These are phyloP conservation scores for Microdochium trichocladiopsis DNA, from an alignment of 2,329 filamentous ascomycete species.

Conservation along the genomic window DNA sequence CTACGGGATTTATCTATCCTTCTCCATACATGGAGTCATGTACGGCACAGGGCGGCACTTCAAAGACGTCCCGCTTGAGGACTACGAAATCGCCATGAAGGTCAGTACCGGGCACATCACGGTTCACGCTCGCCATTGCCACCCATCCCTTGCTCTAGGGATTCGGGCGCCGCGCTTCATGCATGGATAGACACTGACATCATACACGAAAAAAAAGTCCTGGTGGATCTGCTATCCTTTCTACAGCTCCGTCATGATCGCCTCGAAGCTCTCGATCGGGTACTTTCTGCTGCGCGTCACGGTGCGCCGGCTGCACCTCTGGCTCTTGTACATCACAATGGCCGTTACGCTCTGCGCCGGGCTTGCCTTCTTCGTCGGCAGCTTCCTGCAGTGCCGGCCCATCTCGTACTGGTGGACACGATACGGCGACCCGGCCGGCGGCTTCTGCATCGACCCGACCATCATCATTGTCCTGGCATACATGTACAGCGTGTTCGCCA, in stretches of 20 bases:
- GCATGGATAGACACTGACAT: no score
- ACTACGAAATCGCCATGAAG: background rate
- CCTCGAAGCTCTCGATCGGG: slow-evolving; percentile 1
- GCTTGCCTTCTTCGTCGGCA: slow-evolving; percentile 2
- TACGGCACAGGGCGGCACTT: background rate
- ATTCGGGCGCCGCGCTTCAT: no score
- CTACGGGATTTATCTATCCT: background rate
- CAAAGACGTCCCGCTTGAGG: background rate
- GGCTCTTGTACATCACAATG: slow-evolving; percentile 1
- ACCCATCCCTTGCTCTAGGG: no score
- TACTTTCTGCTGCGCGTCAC: slow-evolving; percentile 2
- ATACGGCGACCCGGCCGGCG: slow-evolving; percentile 1
- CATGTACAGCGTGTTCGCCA: slow-evolving; percentile 28
- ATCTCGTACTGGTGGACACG: slow-evolving; percentile 2
- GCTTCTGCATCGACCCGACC: slow-evolving; percentile 13
- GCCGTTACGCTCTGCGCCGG: background rate
- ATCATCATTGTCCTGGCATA: slow-evolving; percentile 34
- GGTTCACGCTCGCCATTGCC: no score
- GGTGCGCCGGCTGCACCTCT: background rate
- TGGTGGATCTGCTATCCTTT: slow-evolving; percentile 1
- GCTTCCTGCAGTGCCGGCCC: background rate
- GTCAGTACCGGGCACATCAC: no score
- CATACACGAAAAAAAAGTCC: no score
- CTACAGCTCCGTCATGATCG: slow-evolving; percentile 1
- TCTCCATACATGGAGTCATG: background rate